Evolutionary conservation across 345 rosid species (phyloP).

Genomic region (Citrus hindsii): DNA sequence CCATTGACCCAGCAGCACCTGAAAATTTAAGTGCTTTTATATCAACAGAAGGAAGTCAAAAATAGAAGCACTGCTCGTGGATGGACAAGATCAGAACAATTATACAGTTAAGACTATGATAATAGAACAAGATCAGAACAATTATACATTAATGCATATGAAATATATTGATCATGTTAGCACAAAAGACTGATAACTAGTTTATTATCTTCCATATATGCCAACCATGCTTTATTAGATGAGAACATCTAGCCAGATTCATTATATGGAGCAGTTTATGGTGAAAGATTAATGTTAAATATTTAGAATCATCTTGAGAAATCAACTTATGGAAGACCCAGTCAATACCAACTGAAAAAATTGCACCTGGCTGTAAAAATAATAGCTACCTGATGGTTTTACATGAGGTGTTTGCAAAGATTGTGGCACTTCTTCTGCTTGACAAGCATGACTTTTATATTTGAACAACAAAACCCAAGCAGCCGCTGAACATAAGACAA

Average conservation of each 20-base stretch:
- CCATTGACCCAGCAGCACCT: slow-evolving; percentile 60
- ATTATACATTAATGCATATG: background rate
- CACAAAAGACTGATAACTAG: background rate
- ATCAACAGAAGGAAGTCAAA: background rate
- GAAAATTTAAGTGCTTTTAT: slow-evolving; percentile 14
- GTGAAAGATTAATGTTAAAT: background rate
- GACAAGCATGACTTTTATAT: slow-evolving; percentile 35
- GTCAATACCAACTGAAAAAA: background rate
- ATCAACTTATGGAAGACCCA: background rate
- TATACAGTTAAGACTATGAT: background rate
- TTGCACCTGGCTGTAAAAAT: background rate
- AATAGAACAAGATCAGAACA: background rate
- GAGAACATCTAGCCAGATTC: background rate
- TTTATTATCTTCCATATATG: background rate
- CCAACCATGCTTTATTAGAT: background rate
- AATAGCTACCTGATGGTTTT: slow-evolving; percentile 71
- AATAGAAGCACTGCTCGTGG: background rate
- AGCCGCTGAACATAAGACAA: slow-evolving; percentile 52
- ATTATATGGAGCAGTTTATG: slow-evolving; percentile 1
- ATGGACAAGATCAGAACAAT: slow-evolving; percentile 2
- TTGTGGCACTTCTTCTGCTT: slow-evolving; percentile 35
- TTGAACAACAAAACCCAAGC: slow-evolving; percentile 60
- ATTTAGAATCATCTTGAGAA: background rate
- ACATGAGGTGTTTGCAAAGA: slow-evolving; percentile 46
- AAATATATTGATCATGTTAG: background rate